Conservation (phyloP, 768 basidiomycete species). For the Mycena venus region DNA sequence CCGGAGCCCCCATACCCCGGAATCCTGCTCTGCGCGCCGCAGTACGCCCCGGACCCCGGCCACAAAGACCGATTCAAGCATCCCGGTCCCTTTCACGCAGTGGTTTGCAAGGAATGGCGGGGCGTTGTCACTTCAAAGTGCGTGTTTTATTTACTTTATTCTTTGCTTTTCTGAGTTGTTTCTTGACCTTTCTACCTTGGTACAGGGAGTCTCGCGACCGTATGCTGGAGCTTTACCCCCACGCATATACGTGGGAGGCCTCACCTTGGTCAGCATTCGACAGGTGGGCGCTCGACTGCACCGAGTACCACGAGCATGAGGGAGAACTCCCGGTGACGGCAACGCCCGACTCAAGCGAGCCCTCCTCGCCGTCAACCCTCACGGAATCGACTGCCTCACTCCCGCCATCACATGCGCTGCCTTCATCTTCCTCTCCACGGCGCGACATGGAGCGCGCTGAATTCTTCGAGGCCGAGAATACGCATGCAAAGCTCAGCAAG, state of each 20-base stretch:
- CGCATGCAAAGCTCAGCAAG: not conserved
- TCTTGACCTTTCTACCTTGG: too few relatives aligned
- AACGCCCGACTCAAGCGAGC: too few relatives aligned
- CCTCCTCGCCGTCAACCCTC: not conserved
- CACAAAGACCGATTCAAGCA: not conserved
- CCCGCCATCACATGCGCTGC: not conserved
- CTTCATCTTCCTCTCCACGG: not conserved
- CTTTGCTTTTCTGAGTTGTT: too few relatives aligned
- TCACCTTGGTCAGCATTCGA: not conserved
- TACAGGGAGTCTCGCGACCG: too few relatives aligned
- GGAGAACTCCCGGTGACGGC: not conserved
- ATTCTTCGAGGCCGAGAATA: not conserved
- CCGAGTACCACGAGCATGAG: not conserved
- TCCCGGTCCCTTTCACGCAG: not conserved
- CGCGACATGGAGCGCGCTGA: too few relatives aligned
- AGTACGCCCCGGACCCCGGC: not conserved
- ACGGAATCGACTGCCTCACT: not conserved
- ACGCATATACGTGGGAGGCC: not conserved
- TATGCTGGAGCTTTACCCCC: not conserved
- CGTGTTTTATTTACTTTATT: not conserved
- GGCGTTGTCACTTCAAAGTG: not conserved
- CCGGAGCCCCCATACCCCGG: not conserved
- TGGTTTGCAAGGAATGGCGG: not conserved
- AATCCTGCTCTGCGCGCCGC: not conserved
- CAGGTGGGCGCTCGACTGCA: not conserved